A percentile compares a stretch with the other conserved stretches of the same genome.
These are phyloP conservation scores for Anisodus tanguticus DNA, from an alignment of 257 asterid genomes.

Conservation along the genomic window DNA sequence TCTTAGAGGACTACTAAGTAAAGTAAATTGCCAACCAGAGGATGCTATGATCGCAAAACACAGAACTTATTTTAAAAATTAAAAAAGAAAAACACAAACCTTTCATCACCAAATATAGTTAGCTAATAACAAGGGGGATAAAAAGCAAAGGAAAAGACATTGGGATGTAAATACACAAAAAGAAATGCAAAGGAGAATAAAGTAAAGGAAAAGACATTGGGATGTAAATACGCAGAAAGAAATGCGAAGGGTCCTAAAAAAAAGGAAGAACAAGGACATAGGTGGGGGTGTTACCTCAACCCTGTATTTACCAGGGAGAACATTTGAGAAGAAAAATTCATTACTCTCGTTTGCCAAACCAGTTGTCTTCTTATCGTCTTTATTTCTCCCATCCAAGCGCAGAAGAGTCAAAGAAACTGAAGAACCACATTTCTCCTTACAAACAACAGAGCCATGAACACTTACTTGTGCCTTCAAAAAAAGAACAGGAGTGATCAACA, in stretches of 20 bases:
- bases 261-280: conserved; percentile 35
- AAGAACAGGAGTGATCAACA: conserved; percentile 32
- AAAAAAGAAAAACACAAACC: conserved; percentile 7
- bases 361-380: conserved; percentile 53
- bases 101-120: neutral
- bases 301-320: conserved; percentile 91
- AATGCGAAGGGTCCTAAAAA: conserved; percentile 9
- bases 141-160: conserved; percentile 4
- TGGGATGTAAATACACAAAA: conserved; percentile 18
- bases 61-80: neutral
- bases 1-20: neutral
- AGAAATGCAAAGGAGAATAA: neutral
- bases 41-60: neutral
- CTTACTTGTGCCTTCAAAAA: conserved; percentile 78
- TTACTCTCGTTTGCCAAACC: conserved; percentile 64
- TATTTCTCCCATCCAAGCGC: conserved; percentile 60
- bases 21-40: neutral
- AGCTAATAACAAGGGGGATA: neutral
- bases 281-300: conserved; percentile 70
- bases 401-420: conserved; percentile 72
- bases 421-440: conserved; percentile 85
- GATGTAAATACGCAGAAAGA: conserved; percentile 2
- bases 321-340: conserved; percentile 71
- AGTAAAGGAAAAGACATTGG: conserved; percentile 5
- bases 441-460: conserved; percentile 75